Evolutionary conservation across 768 basidiomycete species (phyloP), one percentile per base, ranked within the genome.

Genomic region (Lactarius sp.): DNA sequence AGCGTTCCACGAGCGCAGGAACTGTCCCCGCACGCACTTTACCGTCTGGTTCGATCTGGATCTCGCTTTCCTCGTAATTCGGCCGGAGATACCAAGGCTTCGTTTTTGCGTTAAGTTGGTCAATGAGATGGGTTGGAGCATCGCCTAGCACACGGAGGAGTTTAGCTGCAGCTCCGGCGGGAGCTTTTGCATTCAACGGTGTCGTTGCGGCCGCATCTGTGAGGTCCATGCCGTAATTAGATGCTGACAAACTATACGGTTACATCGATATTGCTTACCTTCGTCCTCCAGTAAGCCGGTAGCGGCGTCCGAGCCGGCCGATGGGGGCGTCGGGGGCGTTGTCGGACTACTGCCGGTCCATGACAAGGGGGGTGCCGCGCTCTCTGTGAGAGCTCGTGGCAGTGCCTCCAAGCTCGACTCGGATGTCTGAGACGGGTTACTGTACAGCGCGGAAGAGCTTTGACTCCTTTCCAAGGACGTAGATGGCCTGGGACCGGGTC

Each of bases 1-100:
- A 77, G 10, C 92, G 85, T 71, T 94, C 94, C 2, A 98, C 87
- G 12, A 98, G 77, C 2, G 94, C 93, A 20, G 83, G 76, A 1
- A 95, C 80, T 0, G 94, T 94, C 4, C 94, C 97, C 34, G 90
- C 97, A 49, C 88, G 83, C 59, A 98, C 87, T 52, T 83, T 80
- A 31, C 88, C 87, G 70, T 97, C 92, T 7, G 87, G 82, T 67
- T 94, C 91, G 69, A 96, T 87, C 52, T 90, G 75, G 66, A 98
- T 89, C 62, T 98, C 94, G 9, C 81, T 80, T 49, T 85, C 84
- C 60, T 79, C 82, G 73, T 92, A 92, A 68, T 90, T 90, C 13
- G 89, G 84, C 6, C 84, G 85, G 53, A 99, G 80, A 75, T 91
- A 98, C 91, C 90, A 92, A 2, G 96, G 91, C 70, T 79, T 79